Conservation (phyloP, 495 filamentous ascomycete species). For the Neurospora intermedia region DNA sequence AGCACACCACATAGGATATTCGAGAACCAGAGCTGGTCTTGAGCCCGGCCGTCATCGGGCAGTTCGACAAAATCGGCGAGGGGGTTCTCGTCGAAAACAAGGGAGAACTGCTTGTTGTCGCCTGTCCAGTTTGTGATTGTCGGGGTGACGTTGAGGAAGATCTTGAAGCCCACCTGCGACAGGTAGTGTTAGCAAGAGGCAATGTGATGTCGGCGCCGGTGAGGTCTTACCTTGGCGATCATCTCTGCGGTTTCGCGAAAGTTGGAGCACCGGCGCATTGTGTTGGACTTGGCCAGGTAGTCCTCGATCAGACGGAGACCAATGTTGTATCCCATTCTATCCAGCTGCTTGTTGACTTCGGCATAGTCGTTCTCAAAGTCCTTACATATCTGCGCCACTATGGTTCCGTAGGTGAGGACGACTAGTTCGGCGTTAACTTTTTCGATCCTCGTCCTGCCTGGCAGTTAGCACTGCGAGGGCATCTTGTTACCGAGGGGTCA, state of each 20-base stretch:
- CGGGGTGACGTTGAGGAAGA: conserved; percentile 96
- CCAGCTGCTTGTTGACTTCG: conserved; percentile 92
- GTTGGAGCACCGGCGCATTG: conserved; percentile 72
- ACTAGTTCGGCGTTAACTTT: conserved; percentile 86
- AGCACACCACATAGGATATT: conserved; percentile 94
- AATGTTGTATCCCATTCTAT: conserved; percentile 99
- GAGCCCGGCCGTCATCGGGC: conserved; percentile 88
- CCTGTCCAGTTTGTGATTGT: conserved; percentile 89
- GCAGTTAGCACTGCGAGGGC: conserved; percentile 2
- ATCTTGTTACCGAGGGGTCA: neutral
- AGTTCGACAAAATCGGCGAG: conserved; percentile 95
- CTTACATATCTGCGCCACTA: conserved; percentile 91
- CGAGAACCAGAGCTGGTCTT: conserved; percentile 96
- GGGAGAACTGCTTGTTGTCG: conserved; percentile 91
- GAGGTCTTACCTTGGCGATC: conserved; percentile 69
- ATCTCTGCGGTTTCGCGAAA: conserved; percentile 94
- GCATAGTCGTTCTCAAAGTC: conserved; percentile 88
- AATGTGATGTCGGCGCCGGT: neutral
- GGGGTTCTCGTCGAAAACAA: conserved; percentile 95
- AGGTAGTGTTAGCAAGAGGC: neutral
- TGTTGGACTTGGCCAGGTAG: conserved; percentile 88
- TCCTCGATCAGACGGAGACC: conserved; percentile 94
- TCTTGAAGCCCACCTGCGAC: conserved; percentile 87
- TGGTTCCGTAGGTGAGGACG: conserved; percentile 93
- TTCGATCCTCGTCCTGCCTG: conserved; percentile 49